Percentiles rank a stretch among this genome's conserved stretches.
Conservation (phyloP, 2,329 filamentous ascomycete species). For the Venturia asperata region DNA sequence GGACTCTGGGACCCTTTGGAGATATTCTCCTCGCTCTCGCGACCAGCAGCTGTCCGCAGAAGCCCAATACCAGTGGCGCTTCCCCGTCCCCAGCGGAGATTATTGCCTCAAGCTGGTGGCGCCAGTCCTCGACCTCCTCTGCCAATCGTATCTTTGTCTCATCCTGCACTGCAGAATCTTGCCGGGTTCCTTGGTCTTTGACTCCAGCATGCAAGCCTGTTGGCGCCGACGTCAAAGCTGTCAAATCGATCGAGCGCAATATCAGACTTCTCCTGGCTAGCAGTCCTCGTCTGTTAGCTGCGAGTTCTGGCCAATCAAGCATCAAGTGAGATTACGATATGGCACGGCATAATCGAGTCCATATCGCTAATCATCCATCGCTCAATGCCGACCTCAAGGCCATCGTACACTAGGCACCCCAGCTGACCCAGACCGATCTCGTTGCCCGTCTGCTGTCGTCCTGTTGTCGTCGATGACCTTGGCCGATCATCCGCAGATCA, state of each 20-base stretch:
- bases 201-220: slow-evolving; percentile 2
- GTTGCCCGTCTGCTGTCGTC: neutral
- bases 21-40: neutral
- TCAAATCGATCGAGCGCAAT: slow-evolving; percentile 13
- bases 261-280: slow-evolving; percentile 1
- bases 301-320: neutral
- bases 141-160: slow-evolving; percentile 8
- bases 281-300: neutral
- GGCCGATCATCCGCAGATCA: neutral
- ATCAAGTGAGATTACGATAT: neutral
- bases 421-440: neutral
- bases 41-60: neutral
- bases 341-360: slow-evolving; percentile 1
- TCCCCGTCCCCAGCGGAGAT: neutral
- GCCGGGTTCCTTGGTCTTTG: neutral
- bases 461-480: neutral
- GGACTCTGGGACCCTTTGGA: neutral
- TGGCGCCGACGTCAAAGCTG: slow-evolving; percentile 14
- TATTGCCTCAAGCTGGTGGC: slow-evolving; percentile 10
- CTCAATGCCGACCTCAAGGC: neutral
- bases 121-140: neutral
- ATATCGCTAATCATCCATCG: neutral
- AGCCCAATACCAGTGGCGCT: neutral
- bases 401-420: neutral
- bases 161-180: slow-evolving; percentile 11